A percentile compares a stretch with the other conserved stretches of the same genome.
These are phyloP conservation scores for Moniliophthora roreri DNA, from an alignment of 1,284 basidiomycete species.

Conservation along the genomic window DNA sequence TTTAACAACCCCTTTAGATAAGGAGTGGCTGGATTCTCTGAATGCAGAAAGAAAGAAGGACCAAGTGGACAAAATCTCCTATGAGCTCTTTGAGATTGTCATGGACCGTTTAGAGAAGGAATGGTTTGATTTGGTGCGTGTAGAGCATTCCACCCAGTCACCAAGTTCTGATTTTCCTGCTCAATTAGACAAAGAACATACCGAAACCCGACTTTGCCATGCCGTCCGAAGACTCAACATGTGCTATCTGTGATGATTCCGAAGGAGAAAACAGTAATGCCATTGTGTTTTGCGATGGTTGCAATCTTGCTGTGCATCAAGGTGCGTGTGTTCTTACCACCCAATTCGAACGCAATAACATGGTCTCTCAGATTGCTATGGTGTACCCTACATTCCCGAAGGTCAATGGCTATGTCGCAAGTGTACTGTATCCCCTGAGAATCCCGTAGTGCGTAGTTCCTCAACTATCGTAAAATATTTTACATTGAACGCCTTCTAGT, in stretches of 20 bases:
- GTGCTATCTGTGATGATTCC: conserved; percentile 96
- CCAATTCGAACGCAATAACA: not conserved
- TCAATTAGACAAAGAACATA: conserved; percentile 79
- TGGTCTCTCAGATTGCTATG: conserved; percentile 87
- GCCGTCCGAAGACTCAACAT: conserved; percentile 92
- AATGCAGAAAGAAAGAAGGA: conserved; percentile 85
- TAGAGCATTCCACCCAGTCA: conserved; percentile 1
- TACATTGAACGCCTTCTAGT: conserved; percentile 42
- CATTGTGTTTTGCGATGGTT: conserved; percentile 99
- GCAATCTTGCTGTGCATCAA: conserved; percentile 98
- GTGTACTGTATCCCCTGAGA: conserved; percentile 97
- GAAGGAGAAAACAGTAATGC: conserved; percentile 99
- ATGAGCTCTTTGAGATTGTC: conserved; percentile 93
- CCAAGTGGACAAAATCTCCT: conserved; percentile 72
- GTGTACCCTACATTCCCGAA: conserved; percentile 98
- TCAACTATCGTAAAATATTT: not conserved
- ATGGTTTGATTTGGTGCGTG: conserved; percentile 89
- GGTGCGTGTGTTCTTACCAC: conserved; percentile 44
- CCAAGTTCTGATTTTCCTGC: conserved; percentile 4
- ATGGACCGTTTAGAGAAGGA: conserved; percentile 99
- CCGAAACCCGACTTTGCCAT: conserved; percentile 82
- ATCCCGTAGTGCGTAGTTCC: conserved; percentile 75
- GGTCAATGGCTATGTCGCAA: conserved; percentile 99
- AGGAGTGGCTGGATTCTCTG: conserved; percentile 90
- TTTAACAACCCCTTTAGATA: conserved; percentile 53